A percentile compares a stretch with the other conserved stretches of the same genome.
Conservation (phyloP, 75 land plant species). For the Selaginella tamariscina region DNA sequence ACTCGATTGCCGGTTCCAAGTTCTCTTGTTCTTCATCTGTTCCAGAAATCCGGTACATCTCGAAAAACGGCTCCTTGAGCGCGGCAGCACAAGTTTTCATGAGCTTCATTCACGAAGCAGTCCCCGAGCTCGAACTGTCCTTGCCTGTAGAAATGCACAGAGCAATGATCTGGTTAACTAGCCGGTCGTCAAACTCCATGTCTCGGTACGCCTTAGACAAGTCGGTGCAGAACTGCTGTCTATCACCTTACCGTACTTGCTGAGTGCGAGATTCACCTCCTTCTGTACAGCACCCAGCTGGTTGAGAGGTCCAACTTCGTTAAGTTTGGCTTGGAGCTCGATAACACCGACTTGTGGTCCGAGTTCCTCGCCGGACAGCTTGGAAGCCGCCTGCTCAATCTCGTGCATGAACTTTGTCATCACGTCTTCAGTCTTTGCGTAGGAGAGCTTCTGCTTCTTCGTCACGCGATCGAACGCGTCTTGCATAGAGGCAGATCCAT, state of each 20-base stretch:
- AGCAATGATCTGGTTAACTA: slow-evolving; percentile 64
- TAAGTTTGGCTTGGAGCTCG: slow-evolving; percentile 51
- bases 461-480: slow-evolving; percentile 77
- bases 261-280: slow-evolving; percentile 52
- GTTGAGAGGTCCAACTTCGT: slow-evolving; percentile 39
- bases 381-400: slow-evolving; percentile 43
- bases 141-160: slow-evolving; percentile 59
- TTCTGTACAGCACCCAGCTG: slow-evolving; percentile 64
- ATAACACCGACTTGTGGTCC: slow-evolving; percentile 28
- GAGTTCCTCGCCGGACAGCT: slow-evolving; percentile 20
- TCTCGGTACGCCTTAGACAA: slow-evolving; percentile 77
- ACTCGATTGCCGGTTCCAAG: slow-evolving; percentile 64
- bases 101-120: slow-evolving; percentile 51
- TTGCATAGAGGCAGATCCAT: slow-evolving; percentile 63
- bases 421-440: slow-evolving; percentile 53
- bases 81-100: slow-evolving; percentile 33
- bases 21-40: slow-evolving; percentile 47
- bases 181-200: slow-evolving; percentile 53
- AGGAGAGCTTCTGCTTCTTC: slow-evolving; percentile 72
- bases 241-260: slow-evolving; percentile 58
- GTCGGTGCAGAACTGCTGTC: slow-evolving; percentile 58
- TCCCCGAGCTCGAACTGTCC: slow-evolving; percentile 85
- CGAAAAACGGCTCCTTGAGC: slow-evolving; percentile 51
- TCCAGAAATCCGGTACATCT: slow-evolving; percentile 45
- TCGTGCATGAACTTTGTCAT: slow-evolving; percentile 43